phyloP scores from a whole-genome alignment of 192 early-diverging fungal species.

The Backusella liffmaniae region DNA sequence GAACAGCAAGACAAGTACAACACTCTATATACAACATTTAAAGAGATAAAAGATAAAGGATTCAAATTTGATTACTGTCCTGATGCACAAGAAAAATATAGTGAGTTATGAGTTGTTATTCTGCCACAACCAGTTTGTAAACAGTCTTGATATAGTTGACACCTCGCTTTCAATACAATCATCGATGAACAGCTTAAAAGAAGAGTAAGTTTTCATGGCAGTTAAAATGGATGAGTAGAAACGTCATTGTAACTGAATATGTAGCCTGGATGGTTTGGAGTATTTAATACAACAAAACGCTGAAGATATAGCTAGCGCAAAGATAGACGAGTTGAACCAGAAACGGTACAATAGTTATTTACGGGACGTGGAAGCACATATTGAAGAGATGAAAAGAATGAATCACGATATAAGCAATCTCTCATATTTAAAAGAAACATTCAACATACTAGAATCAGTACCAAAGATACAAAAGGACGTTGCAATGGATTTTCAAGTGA shows the following conservation, averaged over 20 bases:
- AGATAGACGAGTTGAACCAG: background rate
- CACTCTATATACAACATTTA: background rate
- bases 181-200: background rate
- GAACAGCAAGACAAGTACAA: background rate
- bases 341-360: background rate
- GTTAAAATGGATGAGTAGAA: background rate
- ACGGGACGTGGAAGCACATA: background rate
- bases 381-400: background rate
- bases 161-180: background rate
- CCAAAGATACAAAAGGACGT: background rate
- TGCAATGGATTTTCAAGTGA: background rate
- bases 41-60: background rate
- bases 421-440: background rate
- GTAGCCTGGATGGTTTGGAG: background rate
- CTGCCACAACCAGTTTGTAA: background rate
- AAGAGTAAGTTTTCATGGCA: background rate
- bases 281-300: background rate
- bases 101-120: background rate
- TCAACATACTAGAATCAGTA: background rate
- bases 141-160: background rate
- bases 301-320: background rate
- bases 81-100: background rate
- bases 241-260: background rate
- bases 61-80: background rate
- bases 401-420: background rate